phyloP scores from a whole-genome alignment of 176 grass and related monocot species.

The Pontederia paniculata region DNA sequence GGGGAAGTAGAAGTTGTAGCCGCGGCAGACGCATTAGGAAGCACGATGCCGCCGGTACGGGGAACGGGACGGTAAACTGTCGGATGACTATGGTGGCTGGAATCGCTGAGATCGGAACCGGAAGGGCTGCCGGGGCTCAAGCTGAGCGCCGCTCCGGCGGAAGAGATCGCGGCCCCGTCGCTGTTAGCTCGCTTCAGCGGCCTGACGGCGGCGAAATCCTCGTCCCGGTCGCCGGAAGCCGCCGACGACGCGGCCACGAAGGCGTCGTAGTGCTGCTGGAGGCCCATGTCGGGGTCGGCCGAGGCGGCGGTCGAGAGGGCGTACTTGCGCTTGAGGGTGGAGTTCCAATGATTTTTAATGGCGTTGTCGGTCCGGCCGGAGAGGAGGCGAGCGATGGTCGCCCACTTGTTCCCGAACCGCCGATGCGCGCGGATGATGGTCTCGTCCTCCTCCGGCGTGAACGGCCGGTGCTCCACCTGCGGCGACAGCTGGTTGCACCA shows the following conservation, averaged over 20 bases:
- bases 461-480: background rate
- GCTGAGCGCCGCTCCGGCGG: background rate
- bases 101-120: background rate
- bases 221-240: background rate
- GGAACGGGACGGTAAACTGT: background rate
- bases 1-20: background rate
- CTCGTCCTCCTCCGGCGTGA: background rate
- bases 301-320: background rate
- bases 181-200: background rate
- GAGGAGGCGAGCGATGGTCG: background rate
- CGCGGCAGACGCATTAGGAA: background rate
- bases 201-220: background rate
- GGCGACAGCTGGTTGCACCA: background rate
- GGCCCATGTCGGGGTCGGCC: background rate
- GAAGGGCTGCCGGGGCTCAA: background rate
- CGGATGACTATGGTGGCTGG: background rate
- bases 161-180: background rate
- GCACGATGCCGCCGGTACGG: background rate
- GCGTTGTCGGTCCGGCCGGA: background rate
- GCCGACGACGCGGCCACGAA: background rate
- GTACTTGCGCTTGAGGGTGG: slow-evolving; percentile 1
- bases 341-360: background rate
- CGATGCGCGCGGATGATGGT: background rate
- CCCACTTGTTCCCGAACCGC: background rate
- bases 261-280: background rate